Base-by-base conservation (phyloP, 2,329 filamentous ascomycete species). In the Fusarium pininemorale region DNA sequence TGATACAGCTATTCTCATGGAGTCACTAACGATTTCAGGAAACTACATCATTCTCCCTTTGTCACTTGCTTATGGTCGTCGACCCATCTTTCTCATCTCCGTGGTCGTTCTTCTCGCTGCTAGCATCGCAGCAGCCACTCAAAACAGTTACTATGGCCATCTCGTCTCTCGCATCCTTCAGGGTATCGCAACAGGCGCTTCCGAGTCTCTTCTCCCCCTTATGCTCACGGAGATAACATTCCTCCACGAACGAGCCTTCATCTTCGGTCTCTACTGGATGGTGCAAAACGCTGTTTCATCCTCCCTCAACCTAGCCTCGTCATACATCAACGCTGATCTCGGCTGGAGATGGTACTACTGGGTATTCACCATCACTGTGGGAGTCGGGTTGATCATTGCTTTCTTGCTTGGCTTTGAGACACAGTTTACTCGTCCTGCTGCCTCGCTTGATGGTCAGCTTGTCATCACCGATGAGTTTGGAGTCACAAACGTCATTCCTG, bases 341-440 rank as follows among this genome's bases (percentile, higher is more conserved):
- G 64, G 64, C 1, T 67, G 64, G 64, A 55, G 64, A 4, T 67
- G 64, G 64, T 67, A 67, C n/a, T 67, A 67, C 4, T 67, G 64
- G 64, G 32, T 67, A 3, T 67, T 67, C 2, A 67, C 63, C 32
- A 67, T 67, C 12, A 67, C 64, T 2, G 64, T 67, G 1, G 63
- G 63, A 8, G 32, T 67, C 7, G 64, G 64, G 1, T 14, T 67
- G 5, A 16, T 67, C 8, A 45, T 67, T 14, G 64, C 63, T 14
- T 39, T 60, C 16, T 35, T 67, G 8, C 22, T 67, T 5, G 64
- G 64, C 8, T 67, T 67, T 7, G 63, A 67, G 38, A 67, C 64
- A 0, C 64, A 67, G 13, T 67, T 67, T 6, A 67, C 63, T 18
- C 53, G 64, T 6, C 64, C 64, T 7, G 64, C 64, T 30, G 62